Conservation (phyloP, 2,329 filamentous ascomycete species). For the Diplodia corticola region DNA sequence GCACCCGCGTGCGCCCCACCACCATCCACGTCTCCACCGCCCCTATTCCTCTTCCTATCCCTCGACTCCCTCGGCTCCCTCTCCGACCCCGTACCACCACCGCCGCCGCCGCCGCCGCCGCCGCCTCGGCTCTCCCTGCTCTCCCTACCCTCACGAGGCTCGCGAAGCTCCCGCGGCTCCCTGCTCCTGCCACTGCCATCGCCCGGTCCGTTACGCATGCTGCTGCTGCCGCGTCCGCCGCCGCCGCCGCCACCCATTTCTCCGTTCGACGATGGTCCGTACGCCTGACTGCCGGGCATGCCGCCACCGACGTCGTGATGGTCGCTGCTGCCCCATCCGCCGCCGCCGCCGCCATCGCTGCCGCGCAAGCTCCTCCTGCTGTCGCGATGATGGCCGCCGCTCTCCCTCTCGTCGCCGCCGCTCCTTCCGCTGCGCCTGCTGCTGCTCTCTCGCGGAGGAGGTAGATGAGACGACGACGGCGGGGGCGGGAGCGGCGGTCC, state of each 20-base stretch:
- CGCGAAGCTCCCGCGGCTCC: background rate
- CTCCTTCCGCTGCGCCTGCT: background rate
- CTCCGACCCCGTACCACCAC: background rate
- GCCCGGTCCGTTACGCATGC: background rate
- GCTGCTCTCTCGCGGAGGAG: background rate
- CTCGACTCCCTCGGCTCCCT: conserved; percentile 3
- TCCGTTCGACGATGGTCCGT: background rate
- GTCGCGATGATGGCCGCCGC: background rate
- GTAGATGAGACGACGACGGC: background rate
- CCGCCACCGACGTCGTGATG: background rate
- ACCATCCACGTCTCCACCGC: background rate
- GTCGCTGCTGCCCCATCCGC: background rate
- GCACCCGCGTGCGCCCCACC: background rate
- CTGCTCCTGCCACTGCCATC: background rate
- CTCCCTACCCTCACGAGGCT: background rate
- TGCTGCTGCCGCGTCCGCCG: background rate
- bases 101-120: background rate
- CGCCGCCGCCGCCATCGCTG: background rate
- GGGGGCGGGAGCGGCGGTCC: background rate
- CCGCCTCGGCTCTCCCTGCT: background rate
- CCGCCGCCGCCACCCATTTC: background rate
- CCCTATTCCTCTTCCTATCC: conserved; percentile 15
- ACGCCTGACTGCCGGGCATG: background rate
- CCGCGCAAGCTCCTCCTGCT: background rate
- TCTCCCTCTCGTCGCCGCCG: background rate